Percentiles rank a stretch among this genome's conserved stretches.
Conservation (phyloP, 148 eudicot species). For the Chenopodium suecicum region DNA sequence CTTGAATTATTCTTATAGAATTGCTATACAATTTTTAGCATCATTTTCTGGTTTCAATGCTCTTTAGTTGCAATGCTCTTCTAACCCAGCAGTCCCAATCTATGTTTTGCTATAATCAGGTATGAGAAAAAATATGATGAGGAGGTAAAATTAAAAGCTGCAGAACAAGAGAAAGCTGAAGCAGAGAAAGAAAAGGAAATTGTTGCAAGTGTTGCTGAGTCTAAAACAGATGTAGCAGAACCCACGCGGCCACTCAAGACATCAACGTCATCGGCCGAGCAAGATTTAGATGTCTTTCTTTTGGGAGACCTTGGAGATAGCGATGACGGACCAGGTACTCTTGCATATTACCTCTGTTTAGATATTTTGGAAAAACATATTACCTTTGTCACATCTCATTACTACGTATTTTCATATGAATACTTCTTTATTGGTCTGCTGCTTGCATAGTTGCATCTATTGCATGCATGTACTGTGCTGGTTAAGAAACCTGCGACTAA, state of each 20-base stretch:
- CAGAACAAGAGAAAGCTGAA: constrained; percentile 54
- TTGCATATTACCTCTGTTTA: neutral
- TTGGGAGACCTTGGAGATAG: constrained; percentile 84
- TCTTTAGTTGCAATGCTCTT: neutral
- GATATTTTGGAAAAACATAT: neutral
- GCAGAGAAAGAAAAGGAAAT: constrained; percentile 50
- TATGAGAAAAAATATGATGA: constrained; percentile 70
- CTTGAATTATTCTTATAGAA: neutral
- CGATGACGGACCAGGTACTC: constrained; percentile 83
- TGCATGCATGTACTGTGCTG: neutral
- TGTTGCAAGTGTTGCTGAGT: constrained; percentile 31
- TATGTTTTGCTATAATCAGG: constrained; percentile 37
- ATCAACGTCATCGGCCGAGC: constrained; percentile 59
- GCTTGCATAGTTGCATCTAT: neutral
- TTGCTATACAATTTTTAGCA: neutral
- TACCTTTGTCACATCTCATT: neutral
- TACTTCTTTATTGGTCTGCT: neutral
- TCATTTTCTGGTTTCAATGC: neutral
- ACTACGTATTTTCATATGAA: neutral
- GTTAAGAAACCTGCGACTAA: neutral
- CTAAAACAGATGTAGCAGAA: constrained; percentile 46
- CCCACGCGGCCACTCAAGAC: constrained; percentile 47
- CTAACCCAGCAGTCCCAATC: constrained; percentile 6
- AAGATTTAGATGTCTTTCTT: constrained; percentile 97
- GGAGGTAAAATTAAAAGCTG: constrained; percentile 52